These are phyloP conservation scores for Botryotinia narcissicola DNA, from an alignment of 2,329 filamentous ascomycete genomes.

Conservation along the genomic window DNA sequence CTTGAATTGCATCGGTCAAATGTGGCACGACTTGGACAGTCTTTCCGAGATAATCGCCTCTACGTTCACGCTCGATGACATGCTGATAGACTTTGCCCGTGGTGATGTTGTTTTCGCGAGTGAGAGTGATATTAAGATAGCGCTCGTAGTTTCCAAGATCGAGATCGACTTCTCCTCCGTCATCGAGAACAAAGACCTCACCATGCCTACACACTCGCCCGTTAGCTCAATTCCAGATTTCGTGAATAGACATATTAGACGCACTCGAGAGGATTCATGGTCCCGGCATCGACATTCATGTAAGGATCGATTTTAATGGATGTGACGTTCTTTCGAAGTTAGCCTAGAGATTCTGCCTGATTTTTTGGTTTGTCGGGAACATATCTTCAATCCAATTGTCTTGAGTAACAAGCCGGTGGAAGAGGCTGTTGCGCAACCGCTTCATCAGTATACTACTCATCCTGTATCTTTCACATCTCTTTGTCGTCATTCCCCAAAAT, in stretches of 20 bases:
- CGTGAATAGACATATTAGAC: slow-evolving; percentile 25
- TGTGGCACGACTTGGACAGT: slow-evolving; percentile 92
- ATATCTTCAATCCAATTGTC: slow-evolving; percentile 75
- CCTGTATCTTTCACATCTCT: not conserved
- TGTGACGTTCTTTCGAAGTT: slow-evolving; percentile 50
- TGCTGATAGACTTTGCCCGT: slow-evolving; percentile 94
- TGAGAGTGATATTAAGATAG: slow-evolving; percentile 78
- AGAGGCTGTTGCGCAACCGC: slow-evolving; percentile 50
- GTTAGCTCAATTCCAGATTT: slow-evolving; percentile 35
- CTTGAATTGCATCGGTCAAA: slow-evolving; percentile 85
- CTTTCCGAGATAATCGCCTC: slow-evolving; percentile 71
- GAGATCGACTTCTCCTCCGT: slow-evolving; percentile 75
- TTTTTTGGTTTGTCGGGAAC: slow-evolving; percentile 37
- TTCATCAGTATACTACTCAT: slow-evolving; percentile 13
- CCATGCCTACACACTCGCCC: slow-evolving; percentile 60
- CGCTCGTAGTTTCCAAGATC: slow-evolving; percentile 76
- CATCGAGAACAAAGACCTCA: slow-evolving; percentile 83
- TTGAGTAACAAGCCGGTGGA: slow-evolving; percentile 75
- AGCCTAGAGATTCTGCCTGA: slow-evolving; percentile 29
- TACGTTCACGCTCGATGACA: slow-evolving; percentile 71
- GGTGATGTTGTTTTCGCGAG: slow-evolving; percentile 90
- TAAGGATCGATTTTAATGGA: slow-evolving; percentile 72
- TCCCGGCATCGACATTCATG: slow-evolving; percentile 74
- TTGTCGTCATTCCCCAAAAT: not conserved
- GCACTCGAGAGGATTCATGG: slow-evolving; percentile 59